These are phyloP conservation scores for Entomophthora muscae DNA, from an alignment of 371 early-diverging fungal species.

Conservation along the genomic window DNA sequence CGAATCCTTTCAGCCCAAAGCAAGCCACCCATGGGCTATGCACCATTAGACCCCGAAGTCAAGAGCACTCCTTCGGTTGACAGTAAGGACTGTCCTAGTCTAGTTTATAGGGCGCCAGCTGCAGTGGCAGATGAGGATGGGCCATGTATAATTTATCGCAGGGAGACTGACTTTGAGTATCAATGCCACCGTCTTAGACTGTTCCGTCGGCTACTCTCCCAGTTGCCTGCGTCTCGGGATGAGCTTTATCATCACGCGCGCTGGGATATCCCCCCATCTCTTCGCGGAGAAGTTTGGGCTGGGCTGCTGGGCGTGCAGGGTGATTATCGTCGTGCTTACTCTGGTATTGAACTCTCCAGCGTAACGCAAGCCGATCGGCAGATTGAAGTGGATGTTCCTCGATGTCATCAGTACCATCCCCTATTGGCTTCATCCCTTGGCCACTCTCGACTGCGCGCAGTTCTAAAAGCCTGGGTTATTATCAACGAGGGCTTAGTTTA, in stretches of 20 bases:
- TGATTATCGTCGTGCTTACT: slow-evolving; percentile 33
- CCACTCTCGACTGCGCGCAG: slow-evolving; percentile 42
- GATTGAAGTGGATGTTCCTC: slow-evolving; percentile 46
- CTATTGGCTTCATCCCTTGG: slow-evolving; percentile 48
- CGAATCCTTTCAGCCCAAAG: slow-evolving; percentile 19
- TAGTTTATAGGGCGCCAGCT: neutral
- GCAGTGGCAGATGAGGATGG: slow-evolving; percentile 1
- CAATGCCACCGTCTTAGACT: slow-evolving; percentile 38
- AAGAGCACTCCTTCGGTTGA: neutral
- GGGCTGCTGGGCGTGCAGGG: slow-evolving; percentile 47
- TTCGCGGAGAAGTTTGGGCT: slow-evolving; percentile 64
- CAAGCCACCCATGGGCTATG: slow-evolving; percentile 12
- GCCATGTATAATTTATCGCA: slow-evolving; percentile 18
- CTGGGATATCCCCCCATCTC: slow-evolving; percentile 49
- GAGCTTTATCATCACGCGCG: slow-evolving; percentile 50
- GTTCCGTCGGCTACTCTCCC: slow-evolving; percentile 39
- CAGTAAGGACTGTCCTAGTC: neutral
- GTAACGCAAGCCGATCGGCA: slow-evolving; percentile 31
- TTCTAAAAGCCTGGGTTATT: slow-evolving; percentile 49
- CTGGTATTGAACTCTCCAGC: slow-evolving; percentile 33
- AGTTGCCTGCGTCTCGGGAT: slow-evolving; percentile 44
- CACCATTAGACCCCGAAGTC: neutral
- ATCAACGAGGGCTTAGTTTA: slow-evolving; percentile 47
- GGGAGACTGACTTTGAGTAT: slow-evolving; percentile 51
- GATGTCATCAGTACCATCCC: slow-evolving; percentile 73